Base-by-base conservation (phyloP, 306 rosid genomes). In the Cicer yamashitae region DNA sequence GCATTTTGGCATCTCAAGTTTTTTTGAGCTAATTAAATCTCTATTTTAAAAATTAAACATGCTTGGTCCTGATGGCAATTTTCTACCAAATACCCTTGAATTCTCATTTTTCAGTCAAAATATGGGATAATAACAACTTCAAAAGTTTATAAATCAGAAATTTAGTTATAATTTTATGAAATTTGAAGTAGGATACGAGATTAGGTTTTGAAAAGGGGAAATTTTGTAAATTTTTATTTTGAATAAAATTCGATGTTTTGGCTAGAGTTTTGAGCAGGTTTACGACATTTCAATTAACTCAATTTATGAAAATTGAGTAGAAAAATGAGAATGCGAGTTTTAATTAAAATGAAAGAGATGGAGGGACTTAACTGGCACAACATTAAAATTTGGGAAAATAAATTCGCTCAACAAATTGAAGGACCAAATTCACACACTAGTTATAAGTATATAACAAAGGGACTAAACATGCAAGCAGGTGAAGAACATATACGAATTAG, bases 401-500 rank as follows among this genome's bases (percentile, higher is more conserved):
- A 15, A 14, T 52, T 52, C 59, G 5, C 25, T 15, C 37, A 30
- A 30, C 37, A 30, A 30, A 44, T 66, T 20, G 10, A 43, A 48
- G 72, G 41, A 22, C 56, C 56, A 45, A 45, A 46, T 14, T 67
- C 72, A 67, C 71, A 64, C 52, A 22, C 18, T 45, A 25, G 41
- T 46, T 25, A 20, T 30, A 30, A 30, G 37, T 30, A 30, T 30
- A 30, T 67, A 45, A 45, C 6, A 41, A 15, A 8, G n/a, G 12
- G 37, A 41, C 70, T 41, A 9, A 12, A 67, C 22, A 67, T 45
- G 20, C 20, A 45, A 67, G 73, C 22, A 38, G 17, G 41, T 57
- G 67, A 40, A 50, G 10, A 69, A 73, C 20, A 56, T 48, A 30
- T 12, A 47, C 68, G 30, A 77, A 57, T 67, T 53, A 34, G 66